Evolutionary conservation across 306 rosid species (phyloP).

Genomic region (Psophocarpus tetragonolobus): DNA sequence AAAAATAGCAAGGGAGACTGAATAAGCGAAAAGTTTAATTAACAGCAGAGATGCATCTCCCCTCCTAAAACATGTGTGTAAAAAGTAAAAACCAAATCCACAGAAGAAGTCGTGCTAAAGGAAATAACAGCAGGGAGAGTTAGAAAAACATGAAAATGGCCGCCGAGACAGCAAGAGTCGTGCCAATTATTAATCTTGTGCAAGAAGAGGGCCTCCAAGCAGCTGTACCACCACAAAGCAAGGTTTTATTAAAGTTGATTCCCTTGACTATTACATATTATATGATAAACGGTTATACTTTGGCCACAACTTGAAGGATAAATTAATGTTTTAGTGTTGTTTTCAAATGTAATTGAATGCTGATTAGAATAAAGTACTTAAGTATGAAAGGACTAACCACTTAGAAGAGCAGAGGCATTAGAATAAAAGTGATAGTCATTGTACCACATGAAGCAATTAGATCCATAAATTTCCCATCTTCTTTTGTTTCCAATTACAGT

Average conservation of each 20-base stretch:
- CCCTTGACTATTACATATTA: background rate
- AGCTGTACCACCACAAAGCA: constrained; percentile 35
- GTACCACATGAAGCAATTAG: constrained; percentile 65
- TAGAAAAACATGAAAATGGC: constrained; percentile 30
- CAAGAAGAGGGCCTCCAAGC: constrained; percentile 33
- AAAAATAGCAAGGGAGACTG: background rate
- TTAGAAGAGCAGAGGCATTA: constrained; percentile 43
- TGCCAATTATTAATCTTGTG: constrained; percentile 16
- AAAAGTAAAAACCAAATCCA: constrained; percentile 18
- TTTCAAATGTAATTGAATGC: background rate
- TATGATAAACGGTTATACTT: background rate
- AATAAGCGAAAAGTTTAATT: background rate
- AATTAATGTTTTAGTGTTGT: background rate
- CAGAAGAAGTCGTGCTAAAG: background rate
- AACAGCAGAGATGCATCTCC: background rate
- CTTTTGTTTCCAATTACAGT: constrained; percentile 50
- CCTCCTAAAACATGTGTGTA: background rate
- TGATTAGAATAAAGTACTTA: background rate
- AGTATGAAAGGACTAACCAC: constrained; percentile 42
- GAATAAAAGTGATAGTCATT: constrained; percentile 58
- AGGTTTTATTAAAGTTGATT: constrained; percentile 5
- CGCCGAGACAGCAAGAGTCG: constrained; percentile 9
- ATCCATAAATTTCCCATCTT: constrained; percentile 61
- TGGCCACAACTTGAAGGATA: background rate
- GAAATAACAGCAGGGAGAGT: background rate